These are phyloP conservation scores for Cystoisospora suis DNA, from an alignment of 169 alveolate genomes.

Conservation along the genomic window DNA sequence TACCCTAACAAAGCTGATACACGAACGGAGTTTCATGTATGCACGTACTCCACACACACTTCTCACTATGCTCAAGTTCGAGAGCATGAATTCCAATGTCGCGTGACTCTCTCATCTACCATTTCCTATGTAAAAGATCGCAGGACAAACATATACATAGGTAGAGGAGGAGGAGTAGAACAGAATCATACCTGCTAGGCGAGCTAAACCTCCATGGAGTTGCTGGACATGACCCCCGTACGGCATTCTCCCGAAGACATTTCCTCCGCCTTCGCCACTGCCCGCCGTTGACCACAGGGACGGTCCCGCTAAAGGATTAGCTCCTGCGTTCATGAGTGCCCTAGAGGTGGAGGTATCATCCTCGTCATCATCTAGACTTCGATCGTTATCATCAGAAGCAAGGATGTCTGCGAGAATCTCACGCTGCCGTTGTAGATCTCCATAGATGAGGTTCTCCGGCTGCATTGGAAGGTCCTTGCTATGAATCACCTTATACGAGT, in stretches of 20 bases:
- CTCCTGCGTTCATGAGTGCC: conserved; percentile 26
- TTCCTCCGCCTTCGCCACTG: background rate
- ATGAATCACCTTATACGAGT: conserved; percentile 64
- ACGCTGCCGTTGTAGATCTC: conserved; percentile 42
- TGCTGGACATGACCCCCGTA: background rate
- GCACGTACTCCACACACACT: no score
- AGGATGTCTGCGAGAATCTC: conserved; percentile 52
- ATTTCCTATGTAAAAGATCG: no score
- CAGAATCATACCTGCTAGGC: background rate
- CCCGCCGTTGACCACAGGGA: background rate
- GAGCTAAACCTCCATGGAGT: background rate
- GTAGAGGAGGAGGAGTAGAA: background rate
- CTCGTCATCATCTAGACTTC: conserved; percentile 60
- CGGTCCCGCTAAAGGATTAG: background rate
- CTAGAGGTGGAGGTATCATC: conserved; percentile 38
- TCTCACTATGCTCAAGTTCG: no score
- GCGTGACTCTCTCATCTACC: no score
- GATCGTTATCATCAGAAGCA: conserved; percentile 51
- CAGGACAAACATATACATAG: no score
- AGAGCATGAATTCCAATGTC: no score
- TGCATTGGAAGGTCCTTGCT: conserved; percentile 54
- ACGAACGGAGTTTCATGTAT: no score
- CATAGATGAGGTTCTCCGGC: conserved; percentile 50
- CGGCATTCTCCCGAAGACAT: background rate
- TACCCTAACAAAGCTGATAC: no score